Evolutionary conservation across 306 rosid genomes (phyloP), one percentile per base, ranked within the genome.

Genomic region (Hippophae rhamnoides): DNA sequence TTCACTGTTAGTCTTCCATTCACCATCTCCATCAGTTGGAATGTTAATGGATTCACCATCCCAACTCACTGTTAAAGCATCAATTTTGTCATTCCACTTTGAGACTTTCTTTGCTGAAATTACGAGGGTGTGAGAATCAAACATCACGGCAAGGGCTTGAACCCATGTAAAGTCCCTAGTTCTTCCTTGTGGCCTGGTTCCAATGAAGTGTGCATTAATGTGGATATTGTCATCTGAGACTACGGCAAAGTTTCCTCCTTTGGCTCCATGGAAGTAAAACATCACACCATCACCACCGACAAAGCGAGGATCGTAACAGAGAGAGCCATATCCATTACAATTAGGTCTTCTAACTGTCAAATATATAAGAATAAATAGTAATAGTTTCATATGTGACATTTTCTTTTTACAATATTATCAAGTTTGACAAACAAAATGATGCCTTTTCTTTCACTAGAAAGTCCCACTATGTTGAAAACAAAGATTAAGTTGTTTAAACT

Each of bases 131-230:
- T 84, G 92, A 18, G 70, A 40, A 43, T 84, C 89, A 31, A 87
- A 87, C 85, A 84, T 73, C 56, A 84, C 54, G 55, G 85, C 47
- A 5, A 87, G 72, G 38, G 92, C 92, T 54, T 87, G 89, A 55
- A 87, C 95, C 92, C 95, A 87, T 57, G 95, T 87, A 54, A 66
- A 87, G 74, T 87, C 92, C 3, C 95, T 84, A 11, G 83, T 87
- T 77, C 92, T 69, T 79, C 92, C 92, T 57, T 71, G 63, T 26
- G 95, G 89, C 13, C 95, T 55, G 25, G 77, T 75, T 45, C 92
- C 95, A 2, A 84, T 84, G 72, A 84, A 87, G 69, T 87, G 85
- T 7, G 92, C 95, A 41, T 87, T 87, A 67, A 84, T 78, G 13
- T 87, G 95, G 81, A 82, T 76, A 18, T 67, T 73, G 3, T 74